A percentile compares a stretch with the other conserved stretches of the same genome.
Conservation (phyloP, 1,284 basidiomycete genomes). For the Laetiporus sulphureus region DNA sequence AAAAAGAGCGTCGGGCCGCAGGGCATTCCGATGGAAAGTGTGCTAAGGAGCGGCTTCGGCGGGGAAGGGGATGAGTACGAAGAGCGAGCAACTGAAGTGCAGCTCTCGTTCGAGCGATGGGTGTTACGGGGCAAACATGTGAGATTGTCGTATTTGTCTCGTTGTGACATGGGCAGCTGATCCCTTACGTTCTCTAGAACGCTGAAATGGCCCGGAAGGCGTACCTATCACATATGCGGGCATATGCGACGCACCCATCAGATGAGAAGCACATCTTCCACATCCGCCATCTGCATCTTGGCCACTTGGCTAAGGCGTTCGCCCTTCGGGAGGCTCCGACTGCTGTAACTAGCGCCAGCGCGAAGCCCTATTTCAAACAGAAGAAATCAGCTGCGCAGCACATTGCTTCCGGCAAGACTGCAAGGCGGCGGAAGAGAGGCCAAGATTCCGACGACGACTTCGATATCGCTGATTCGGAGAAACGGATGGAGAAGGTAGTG, state of each 20-base stretch:
- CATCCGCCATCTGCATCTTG: constrained; percentile 88
- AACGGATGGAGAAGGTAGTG: constrained; percentile 85
- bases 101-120: constrained; percentile 95
- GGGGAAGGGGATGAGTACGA: constrained; percentile 80
- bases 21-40: constrained; percentile 59
- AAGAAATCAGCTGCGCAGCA: constrained; percentile 10
- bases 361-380: constrained; percentile 15
- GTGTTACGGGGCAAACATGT: constrained; percentile 74
- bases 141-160: constrained; percentile 20
- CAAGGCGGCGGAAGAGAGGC: constrained; percentile 17
- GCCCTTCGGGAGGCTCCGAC: constrained; percentile 91
- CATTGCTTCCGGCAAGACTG: constrained; percentile 14
- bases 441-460: constrained; percentile 36
- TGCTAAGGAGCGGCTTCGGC: constrained; percentile 82
- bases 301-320: constrained; percentile 96
- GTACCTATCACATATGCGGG: constrained; percentile 88
- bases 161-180: too few relatives aligned
- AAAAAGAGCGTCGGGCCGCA: constrained; percentile 45
- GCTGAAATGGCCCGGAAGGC: constrained; percentile 76
- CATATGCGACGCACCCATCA: constrained; percentile 95
- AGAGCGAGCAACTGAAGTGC: constrained; percentile 90
- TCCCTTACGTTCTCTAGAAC: constrained; percentile 56
- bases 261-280: constrained; percentile 97
- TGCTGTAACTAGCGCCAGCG: constrained; percentile 37
- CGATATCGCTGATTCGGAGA: constrained; percentile 59